Evolutionary conservation across 306 rosid species (phyloP).

Genomic region (Quercus agrifolia): DNA sequence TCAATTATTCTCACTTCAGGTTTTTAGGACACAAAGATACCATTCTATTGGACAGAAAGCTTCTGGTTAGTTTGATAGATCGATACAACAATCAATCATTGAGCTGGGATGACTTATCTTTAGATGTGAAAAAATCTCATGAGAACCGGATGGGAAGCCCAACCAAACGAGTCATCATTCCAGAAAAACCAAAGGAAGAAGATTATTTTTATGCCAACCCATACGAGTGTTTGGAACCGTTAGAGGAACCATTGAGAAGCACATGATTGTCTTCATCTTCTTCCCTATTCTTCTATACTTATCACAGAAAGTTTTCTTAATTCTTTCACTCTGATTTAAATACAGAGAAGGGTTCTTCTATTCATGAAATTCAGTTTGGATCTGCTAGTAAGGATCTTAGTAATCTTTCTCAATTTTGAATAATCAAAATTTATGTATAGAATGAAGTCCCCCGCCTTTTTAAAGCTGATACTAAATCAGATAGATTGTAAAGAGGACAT

Average conservation of each 20-base stretch:
- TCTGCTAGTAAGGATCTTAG: neutral
- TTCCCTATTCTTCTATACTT: neutral
- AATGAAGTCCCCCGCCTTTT: neutral
- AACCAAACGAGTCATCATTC: conserved; percentile 42
- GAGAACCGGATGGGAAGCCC: conserved; percentile 64
- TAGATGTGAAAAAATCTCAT: conserved; percentile 57
- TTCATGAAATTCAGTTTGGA: neutral
- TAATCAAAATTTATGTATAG: neutral
- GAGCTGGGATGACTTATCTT: conserved; percentile 79
- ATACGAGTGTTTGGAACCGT: conserved; percentile 65
- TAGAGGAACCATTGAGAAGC: conserved; percentile 52
- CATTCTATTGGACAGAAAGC: conserved; percentile 55
- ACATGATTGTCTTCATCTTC: conserved; percentile 15
- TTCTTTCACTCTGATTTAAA: neutral
- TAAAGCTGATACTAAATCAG: neutral
- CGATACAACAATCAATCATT: conserved; percentile 45
- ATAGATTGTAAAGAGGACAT: conserved; percentile 7
- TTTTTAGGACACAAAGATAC: conserved; percentile 84
- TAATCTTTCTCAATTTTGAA: neutral
- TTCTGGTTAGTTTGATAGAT: conserved; percentile 63
- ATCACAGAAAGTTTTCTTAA: neutral
- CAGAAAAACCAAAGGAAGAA: conserved; percentile 79
- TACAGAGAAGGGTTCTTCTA: neutral
- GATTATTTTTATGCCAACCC: conserved; percentile 92
- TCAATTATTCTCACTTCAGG: conserved; percentile 33